A percentile compares a stretch with the other conserved stretches of the same genome.
phyloP scores from a whole-genome alignment of 2,329 filamentous ascomycete genomes.

The Zymoseptoria crescenta region DNA sequence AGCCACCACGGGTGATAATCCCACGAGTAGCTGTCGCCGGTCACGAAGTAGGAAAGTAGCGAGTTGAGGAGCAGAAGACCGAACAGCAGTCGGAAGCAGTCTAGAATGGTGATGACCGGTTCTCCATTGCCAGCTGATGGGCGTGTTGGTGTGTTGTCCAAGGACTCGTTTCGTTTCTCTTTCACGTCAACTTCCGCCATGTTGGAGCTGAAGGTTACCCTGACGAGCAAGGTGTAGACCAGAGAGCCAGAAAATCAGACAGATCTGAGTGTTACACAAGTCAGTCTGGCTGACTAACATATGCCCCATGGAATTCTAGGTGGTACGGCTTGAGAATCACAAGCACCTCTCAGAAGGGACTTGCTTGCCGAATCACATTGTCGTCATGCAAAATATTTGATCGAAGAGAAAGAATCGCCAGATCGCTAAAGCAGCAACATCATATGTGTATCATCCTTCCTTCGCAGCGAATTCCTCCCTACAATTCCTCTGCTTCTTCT shows the following conservation, averaged over 20 bases:
- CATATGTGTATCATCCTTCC: neutral
- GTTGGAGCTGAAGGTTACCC: neutral
- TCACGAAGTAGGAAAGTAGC: conserved; percentile 33
- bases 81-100: conserved; percentile 29
- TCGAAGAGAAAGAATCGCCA: neutral
- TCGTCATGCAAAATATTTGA: neutral
- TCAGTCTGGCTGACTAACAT: neutral
- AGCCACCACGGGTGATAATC: conserved; percentile 57
- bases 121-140: neutral
- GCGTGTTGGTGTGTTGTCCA: neutral
- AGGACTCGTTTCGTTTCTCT: neutral
- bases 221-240: neutral
- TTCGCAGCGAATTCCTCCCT: neutral
- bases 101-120: conserved; percentile 15
- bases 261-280: neutral
- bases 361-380: neutral
- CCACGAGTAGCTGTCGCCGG: conserved; percentile 54
- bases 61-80: conserved; percentile 30
- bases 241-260: neutral
- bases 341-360: no score
- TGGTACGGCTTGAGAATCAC: no score
- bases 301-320: no score
- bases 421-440: neutral
- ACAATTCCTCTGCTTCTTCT: neutral
- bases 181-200: neutral